phyloP scores from a whole-genome alignment of 257 asterid genomes.

The Solanum ahanhuiri region DNA sequence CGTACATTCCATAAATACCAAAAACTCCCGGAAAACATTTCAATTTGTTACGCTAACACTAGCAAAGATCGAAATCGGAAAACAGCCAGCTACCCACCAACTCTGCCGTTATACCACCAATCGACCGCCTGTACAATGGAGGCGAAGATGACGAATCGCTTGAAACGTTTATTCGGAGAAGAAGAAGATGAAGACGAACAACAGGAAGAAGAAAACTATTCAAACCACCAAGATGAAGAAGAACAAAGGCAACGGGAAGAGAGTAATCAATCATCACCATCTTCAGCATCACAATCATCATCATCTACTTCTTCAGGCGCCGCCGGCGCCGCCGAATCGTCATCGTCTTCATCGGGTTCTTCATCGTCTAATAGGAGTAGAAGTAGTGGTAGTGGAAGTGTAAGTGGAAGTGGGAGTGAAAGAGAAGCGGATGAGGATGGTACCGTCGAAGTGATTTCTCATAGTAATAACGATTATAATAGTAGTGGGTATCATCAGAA shows the following conservation, averaged over 20 bases:
- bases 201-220: background rate
- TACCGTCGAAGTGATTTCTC: constrained; percentile 29
- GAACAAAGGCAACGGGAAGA: constrained; percentile 19
- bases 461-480: background rate
- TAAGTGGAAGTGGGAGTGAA: constrained; percentile 12
- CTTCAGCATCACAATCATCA: constrained; percentile 17
- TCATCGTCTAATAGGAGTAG: constrained; percentile 52
- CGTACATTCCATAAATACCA: background rate
- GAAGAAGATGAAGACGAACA: constrained; percentile 28
- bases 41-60: background rate
- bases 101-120: background rate
- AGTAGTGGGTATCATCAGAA: background rate
- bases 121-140: background rate
- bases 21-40: background rate
- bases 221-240: constrained; percentile 4
- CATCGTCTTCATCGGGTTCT: constrained; percentile 30
- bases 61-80: background rate
- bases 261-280: constrained; percentile 8
- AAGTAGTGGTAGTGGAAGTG: constrained; percentile 35
- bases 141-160: background rate
- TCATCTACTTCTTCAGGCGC: constrained; percentile 42
- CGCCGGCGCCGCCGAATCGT: constrained; percentile 16
- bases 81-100: background rate
- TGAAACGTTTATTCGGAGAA: constrained; percentile 1
- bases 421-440: constrained; percentile 23